These are phyloP conservation scores for Mycena albidolilacea DNA, from an alignment of 768 basidiomycete genomes.

Conservation along the genomic window DNA sequence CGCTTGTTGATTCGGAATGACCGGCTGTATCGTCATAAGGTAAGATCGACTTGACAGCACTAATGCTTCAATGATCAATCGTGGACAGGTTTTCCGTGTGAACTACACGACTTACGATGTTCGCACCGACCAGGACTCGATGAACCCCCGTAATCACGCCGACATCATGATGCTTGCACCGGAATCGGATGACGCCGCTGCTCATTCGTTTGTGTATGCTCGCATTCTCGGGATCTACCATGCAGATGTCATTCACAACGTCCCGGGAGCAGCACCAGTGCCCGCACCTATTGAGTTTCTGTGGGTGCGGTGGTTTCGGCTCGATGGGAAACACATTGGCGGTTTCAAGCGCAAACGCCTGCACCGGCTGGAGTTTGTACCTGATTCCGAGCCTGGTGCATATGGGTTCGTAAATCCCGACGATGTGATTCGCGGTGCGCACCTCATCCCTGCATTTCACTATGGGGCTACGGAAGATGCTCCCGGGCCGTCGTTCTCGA, in stretches of 20 bases:
- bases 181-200: not conserved
- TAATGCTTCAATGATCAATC: not conserved
- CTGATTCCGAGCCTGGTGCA: not conserved
- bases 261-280: not conserved
- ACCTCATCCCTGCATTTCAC: conserved; percentile 17
- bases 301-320: conserved; percentile 13
- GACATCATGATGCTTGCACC: conserved; percentile 48
- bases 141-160: conserved; percentile 50
- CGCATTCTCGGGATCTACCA: conserved; percentile 4
- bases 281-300: not conserved
- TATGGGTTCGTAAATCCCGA: conserved; percentile 17
- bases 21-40: conserved; percentile 49
- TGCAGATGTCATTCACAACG: conserved; percentile 1
- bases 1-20: conserved; percentile 42
- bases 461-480: not conserved
- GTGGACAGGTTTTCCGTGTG: conserved; percentile 42
- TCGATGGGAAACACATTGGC: not conserved
- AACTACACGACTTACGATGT: conserved; percentile 59
- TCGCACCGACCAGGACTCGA: conserved; percentile 50
- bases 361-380: not conserved
- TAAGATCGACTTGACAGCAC: not conserved
- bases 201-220: conserved; percentile 11
- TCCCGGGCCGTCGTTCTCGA: not conserved
- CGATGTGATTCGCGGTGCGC: conserved; percentile 17
- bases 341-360: conserved; percentile 4